Conservation (phyloP, 345 rosid species). For the Microcos paniculata region DNA sequence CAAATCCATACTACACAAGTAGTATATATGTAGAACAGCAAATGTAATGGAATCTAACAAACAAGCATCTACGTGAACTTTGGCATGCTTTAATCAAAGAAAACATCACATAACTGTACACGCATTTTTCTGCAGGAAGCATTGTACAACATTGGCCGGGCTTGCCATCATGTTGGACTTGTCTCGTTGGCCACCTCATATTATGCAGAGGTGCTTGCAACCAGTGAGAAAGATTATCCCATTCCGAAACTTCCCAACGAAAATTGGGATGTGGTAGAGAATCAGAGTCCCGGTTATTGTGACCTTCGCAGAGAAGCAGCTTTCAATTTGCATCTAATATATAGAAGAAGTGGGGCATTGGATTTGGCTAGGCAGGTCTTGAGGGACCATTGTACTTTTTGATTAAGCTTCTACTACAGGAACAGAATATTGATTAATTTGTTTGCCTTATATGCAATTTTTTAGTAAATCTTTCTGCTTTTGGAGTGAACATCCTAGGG, state of each 20-base stretch:
- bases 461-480: too few species aligned
- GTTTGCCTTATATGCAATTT: too few species aligned
- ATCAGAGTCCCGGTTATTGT: slow-evolving; percentile 40
- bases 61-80: too few species aligned
- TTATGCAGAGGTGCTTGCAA: slow-evolving; percentile 69
- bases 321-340: slow-evolving; percentile 65
- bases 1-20: too few species aligned
- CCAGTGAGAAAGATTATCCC: slow-evolving; percentile 55
- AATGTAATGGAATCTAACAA: too few species aligned
- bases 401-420: background rate
- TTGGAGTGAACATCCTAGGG: too few species aligned
- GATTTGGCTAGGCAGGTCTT: slow-evolving; percentile 76
- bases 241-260: slow-evolving; percentile 63
- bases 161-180: slow-evolving; percentile 80
- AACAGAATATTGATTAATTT: too few species aligned
- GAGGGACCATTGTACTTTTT: slow-evolving; percentile 51
- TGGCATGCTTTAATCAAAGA: too few species aligned
- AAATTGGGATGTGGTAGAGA: slow-evolving; percentile 24
- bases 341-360: slow-evolving; percentile 57
- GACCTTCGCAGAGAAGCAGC: slow-evolving; percentile 66
- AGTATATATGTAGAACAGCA: too few species aligned
- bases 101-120: too few species aligned
- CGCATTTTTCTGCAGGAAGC: slow-evolving; percentile 47
- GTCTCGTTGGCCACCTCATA: slow-evolving; percentile 61
- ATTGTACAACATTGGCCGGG: slow-evolving; percentile 60